Evolutionary conservation across 208 protist genomes (phyloP).

Genomic region (Naegleria gruberi): DNA sequence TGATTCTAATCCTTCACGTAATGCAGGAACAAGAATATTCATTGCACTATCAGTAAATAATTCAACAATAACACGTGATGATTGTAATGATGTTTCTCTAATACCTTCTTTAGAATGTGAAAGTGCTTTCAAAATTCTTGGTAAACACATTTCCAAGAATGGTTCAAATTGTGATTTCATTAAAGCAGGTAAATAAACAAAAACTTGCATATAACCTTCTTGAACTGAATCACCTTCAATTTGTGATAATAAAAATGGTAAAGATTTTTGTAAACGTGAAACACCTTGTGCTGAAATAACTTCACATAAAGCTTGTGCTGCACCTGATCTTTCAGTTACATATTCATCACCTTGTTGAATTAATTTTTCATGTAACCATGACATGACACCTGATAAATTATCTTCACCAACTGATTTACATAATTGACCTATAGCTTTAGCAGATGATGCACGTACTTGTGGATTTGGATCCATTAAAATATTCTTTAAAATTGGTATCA

Average conservation of each 20-base stretch:
- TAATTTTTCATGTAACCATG: slow-evolving; percentile 59
- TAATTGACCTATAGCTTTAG: slow-evolving; percentile 69
- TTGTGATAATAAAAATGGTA: slow-evolving; percentile 23
- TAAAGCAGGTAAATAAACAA: slow-evolving; percentile 74
- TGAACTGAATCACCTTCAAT: slow-evolving; percentile 49
- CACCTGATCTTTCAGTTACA: slow-evolving; percentile 73
- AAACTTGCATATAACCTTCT: slow-evolving; percentile 80
- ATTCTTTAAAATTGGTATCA: slow-evolving; percentile 68
- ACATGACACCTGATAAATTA: slow-evolving; percentile 56
- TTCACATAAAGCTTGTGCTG: slow-evolving; percentile 76
- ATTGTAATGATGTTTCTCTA: slow-evolving; percentile 65
- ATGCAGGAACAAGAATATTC: not conserved
- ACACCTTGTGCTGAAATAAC: slow-evolving; percentile 37
- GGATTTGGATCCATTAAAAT: slow-evolving; percentile 67
- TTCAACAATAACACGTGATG: slow-evolving; percentile 73
- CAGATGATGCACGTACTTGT: slow-evolving; percentile 66
- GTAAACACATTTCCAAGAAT: slow-evolving; percentile 66
- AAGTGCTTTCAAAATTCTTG: slow-evolving; percentile 73
- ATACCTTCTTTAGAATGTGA: slow-evolving; percentile 77
- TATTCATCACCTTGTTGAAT: slow-evolving; percentile 54
- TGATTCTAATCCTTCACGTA: not conserved
- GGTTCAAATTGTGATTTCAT: slow-evolving; percentile 58
- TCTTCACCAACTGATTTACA: slow-evolving; percentile 55
- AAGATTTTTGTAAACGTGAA: not conserved
- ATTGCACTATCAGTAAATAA: slow-evolving; percentile 35